Conservation (phyloP, 78 protist genomes). For the Dictyostelium firmibasis region DNA sequence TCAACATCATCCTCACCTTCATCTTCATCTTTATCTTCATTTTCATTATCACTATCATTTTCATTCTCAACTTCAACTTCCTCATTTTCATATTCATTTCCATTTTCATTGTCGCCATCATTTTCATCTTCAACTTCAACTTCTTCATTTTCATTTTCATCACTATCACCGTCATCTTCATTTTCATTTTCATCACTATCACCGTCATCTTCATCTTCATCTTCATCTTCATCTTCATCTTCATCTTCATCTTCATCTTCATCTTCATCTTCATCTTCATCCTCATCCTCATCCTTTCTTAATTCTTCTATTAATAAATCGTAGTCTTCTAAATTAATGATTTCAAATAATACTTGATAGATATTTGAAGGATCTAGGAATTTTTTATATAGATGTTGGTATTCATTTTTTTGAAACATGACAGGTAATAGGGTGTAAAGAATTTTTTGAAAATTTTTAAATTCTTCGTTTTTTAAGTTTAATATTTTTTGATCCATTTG, state of each 20-base stretch:
- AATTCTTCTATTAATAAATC: background rate
- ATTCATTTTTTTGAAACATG: background rate
- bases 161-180: background rate
- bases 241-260: background rate
- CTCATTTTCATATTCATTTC: background rate
- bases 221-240: background rate
- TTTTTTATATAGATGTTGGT: background rate
- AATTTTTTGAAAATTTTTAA: background rate
- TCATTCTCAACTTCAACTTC: background rate
- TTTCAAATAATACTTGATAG: background rate
- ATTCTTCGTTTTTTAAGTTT: background rate
- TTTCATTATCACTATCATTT: background rate
- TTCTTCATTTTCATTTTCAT: background rate
- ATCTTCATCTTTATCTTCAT: background rate
- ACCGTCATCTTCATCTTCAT: background rate
- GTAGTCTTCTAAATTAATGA: background rate
- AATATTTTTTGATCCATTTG: background rate
- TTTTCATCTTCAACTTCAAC: background rate
- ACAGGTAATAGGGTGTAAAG: background rate
- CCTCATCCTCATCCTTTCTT: background rate
- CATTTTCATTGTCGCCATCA: background rate
- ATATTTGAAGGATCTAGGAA: background rate
- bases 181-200: background rate
- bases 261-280: background rate
- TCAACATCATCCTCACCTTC: background rate